Conservation (phyloP, 208 protist species). For the Blastocrithidia nonstop region DNA sequence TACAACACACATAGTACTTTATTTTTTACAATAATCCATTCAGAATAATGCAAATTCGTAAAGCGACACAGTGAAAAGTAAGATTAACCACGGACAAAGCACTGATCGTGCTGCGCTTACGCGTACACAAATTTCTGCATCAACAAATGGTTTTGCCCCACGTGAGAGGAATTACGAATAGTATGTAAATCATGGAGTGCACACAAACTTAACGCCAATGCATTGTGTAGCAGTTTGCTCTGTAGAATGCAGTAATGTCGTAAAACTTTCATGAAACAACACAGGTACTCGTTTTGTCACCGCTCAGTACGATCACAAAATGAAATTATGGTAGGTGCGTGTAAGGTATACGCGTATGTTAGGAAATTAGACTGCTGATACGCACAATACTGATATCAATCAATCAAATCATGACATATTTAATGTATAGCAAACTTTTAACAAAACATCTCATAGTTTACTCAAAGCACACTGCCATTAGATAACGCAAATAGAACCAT, state of each 20-base stretch:
- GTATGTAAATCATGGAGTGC: too few species aligned
- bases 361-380: neutral
- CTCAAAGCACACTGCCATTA: too few species aligned
- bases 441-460: too few species aligned
- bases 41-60: neutral
- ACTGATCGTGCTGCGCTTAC: too few species aligned
- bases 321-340: conserved; percentile 49
- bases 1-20: conserved; percentile 18
- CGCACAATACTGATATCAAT: too few species aligned
- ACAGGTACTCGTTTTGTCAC: conserved; percentile 70
- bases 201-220: conserved; percentile 21
- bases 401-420: too few species aligned
- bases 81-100: too few species aligned
- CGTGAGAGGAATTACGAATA: too few species aligned
- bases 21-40: conserved; percentile 48
- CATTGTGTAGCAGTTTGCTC: too few species aligned
- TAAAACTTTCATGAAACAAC: conserved; percentile 62
- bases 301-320: conserved; percentile 49
- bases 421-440: too few species aligned
- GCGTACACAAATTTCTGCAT: neutral
- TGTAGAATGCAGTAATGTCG: conserved; percentile 30
- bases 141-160: neutral
- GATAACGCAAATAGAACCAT: too few species aligned
- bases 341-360: conserved; percentile 14
- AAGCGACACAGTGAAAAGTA: neutral